A percentile compares a stretch with the other conserved stretches of the same genome.
Conservation (phyloP, 768 basidiomycete genomes). For the Dioszegia crocea region DNA sequence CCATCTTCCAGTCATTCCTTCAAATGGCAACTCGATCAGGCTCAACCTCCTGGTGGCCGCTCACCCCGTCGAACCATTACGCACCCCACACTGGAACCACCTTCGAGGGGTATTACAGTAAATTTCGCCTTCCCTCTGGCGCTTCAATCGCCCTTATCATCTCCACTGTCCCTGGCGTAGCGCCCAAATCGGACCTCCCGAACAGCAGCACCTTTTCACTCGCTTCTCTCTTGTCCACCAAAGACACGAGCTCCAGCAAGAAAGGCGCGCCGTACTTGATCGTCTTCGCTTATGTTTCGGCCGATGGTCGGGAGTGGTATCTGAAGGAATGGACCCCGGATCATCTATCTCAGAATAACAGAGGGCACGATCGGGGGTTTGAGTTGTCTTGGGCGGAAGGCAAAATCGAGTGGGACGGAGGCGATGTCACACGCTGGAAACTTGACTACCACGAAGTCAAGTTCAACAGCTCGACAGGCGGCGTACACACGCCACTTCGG, state of each 20-base stretch:
- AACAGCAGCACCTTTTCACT: slow-evolving; percentile 1
- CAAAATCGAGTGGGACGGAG: slow-evolving; percentile 13
- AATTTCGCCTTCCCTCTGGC: slow-evolving; percentile 32
- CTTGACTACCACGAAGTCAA: background rate
- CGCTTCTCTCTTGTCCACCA: background rate
- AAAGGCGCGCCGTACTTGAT: background rate
- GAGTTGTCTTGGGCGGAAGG: slow-evolving; percentile 24
- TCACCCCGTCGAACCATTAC: slow-evolving; percentile 16
- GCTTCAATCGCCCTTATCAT: slow-evolving; percentile 33
- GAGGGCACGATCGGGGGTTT: slow-evolving; percentile 11
- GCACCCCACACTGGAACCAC: slow-evolving; percentile 20
- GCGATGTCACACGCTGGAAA: background rate
- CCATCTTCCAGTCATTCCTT: too few relatives aligned
- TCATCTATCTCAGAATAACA: background rate
- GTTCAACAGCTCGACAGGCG: slow-evolving; percentile 2
- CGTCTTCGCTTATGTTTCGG: background rate
- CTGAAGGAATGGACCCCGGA: slow-evolving; percentile 4
- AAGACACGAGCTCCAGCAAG: background rate
- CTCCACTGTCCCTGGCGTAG: slow-evolving; percentile 25
- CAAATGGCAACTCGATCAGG: too few relatives aligned
- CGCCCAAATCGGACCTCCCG: background rate
- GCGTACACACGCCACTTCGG: background rate
- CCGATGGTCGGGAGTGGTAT: slow-evolving; percentile 1
- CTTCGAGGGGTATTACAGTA: slow-evolving; percentile 36
- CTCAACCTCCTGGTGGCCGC: background rate